Percentiles rank a stretch among this genome's conserved stretches.
Conservation (phyloP, 345 rosid species). For the Melaleuca alternifolia region DNA sequence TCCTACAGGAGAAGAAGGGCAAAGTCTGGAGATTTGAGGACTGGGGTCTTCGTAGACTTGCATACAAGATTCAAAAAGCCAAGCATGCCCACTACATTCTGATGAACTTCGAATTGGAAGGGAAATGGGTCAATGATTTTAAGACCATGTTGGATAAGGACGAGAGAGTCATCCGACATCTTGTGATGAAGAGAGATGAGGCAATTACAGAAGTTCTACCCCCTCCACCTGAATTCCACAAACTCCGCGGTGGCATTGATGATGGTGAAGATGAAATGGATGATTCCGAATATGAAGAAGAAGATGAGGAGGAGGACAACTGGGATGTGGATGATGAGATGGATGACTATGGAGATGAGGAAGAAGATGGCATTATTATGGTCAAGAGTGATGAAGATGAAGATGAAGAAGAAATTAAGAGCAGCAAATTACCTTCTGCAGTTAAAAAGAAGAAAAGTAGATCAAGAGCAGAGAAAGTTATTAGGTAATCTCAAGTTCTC, state of each 20-base stretch:
- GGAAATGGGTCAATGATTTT: constrained; percentile 70
- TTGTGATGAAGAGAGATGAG: constrained; percentile 72
- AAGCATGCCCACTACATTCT: constrained; percentile 70
- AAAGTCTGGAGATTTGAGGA: constrained; percentile 78
- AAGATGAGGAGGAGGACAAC: constrained; percentile 9
- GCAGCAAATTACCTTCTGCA: not conserved
- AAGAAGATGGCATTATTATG: not conserved
- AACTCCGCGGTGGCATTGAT: constrained; percentile 31
- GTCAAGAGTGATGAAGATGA: constrained; percentile 14
- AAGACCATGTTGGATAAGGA: constrained; percentile 72
- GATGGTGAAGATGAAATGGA: constrained; percentile 36
- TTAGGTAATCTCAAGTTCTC: not conserved
- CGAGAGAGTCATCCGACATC: constrained; percentile 82
- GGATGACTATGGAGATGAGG: constrained; percentile 14
- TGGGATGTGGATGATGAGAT: constrained; percentile 7
- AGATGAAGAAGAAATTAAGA: constrained; percentile 8
- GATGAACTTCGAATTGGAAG: constrained; percentile 93
- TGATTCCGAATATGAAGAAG: constrained; percentile 14
- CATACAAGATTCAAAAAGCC: constrained; percentile 84
- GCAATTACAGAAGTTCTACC: constrained; percentile 70
- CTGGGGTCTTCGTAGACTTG: constrained; percentile 88
- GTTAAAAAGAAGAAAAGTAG: not conserved
- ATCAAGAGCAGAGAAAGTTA: constrained; percentile 3
- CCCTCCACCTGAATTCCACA: constrained; percentile 81
- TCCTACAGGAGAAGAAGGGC: constrained; percentile 77